Base-by-base conservation (phyloP, 2,329 filamentous ascomycete species). In the Endoconidiophora laricicola region DNA sequence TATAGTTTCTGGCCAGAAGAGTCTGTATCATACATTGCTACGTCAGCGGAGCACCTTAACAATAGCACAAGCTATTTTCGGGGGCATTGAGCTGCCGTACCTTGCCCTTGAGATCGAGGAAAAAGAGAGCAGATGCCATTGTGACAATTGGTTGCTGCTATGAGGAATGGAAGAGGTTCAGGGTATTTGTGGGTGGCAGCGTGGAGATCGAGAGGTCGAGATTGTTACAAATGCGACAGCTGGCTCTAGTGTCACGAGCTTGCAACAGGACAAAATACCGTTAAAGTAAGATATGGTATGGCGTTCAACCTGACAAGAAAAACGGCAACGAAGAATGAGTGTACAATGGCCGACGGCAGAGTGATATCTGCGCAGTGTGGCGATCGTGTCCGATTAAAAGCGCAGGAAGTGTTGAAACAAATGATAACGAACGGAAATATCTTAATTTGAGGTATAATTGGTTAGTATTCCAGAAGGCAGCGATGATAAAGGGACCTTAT, bases 41-140 rank as follows among this genome's bases (percentile, higher is more conserved):
- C 33, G 44, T 54, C 43, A 52, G 45, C 26, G 40, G 7, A 10
- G 9, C 16, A 46, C 33, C 23, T 24, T 23, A 26, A 22, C 16
- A 36, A 10, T 7, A 44, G 33, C 29, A 39, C 26, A 12, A n/a
- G 22, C 23, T 22, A 29, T 46, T 14, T 23, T 14, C 23, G n/a
- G 23, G 10, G 39, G 16, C 22, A 33, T 14, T 26, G 39, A 16
- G 44, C 36, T 33, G 29, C 56, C 57, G 46, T 60, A 93, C 87
- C 83, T 98, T 98, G 85, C 91, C 91, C 86, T 98, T 98, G 58
- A 98, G 76, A 67, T 98, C 91, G 61, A 98, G 82, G 66, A 98
- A 98, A 77, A 98, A 98, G 61, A 98, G 65, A 57, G 91, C 91
- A 54, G 91, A 98, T 59, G 91, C 91, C 91, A 98, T 98, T 43